Evolutionary conservation across 345 rosid species (phyloP).

Genomic region (Eutrema heterophyllum): DNA sequence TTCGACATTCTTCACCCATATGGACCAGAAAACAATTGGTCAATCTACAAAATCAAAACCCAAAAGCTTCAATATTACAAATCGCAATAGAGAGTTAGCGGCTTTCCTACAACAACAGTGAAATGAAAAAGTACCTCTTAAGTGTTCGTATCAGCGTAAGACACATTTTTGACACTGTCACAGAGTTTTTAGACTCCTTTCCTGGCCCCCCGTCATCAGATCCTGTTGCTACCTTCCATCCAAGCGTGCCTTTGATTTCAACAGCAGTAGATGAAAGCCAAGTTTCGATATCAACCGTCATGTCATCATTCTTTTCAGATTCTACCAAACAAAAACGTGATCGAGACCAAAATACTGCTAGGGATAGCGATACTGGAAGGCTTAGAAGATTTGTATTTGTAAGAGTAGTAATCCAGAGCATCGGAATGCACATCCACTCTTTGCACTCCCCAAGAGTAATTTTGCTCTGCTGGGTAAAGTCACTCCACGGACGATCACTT

Average conservation of each 20-base stretch:
- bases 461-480: slow-evolving; percentile 56
- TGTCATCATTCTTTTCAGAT: slow-evolving; percentile 65
- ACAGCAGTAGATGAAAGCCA: slow-evolving; percentile 68
- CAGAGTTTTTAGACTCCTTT: slow-evolving; percentile 73
- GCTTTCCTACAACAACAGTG: slow-evolving; percentile 7
- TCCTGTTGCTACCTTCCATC: slow-evolving; percentile 91
- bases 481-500: slow-evolving; percentile 61
- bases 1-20: slow-evolving; percentile 58
- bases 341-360: slow-evolving; percentile 94
- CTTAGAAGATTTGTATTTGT: slow-evolving; percentile 52
- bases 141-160: slow-evolving; percentile 63
- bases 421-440: slow-evolving; percentile 92
- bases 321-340: slow-evolving; percentile 74
- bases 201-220: slow-evolving; percentile 88
- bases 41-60: slow-evolving; percentile 51
- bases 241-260: slow-evolving; percentile 73
- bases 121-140: slow-evolving; percentile 54
- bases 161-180: slow-evolving; percentile 65
- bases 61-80: slow-evolving; percentile 20
- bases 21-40: slow-evolving; percentile 64
- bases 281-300: slow-evolving; percentile 51
- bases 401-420: slow-evolving; percentile 86
- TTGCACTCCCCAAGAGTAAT: slow-evolving; percentile 52
- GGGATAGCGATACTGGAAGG: slow-evolving; percentile 71
- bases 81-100: not conserved